These are phyloP conservation scores for Thalassiosira profunda DNA, from an alignment of 108 stramenopile species.

Conservation along the genomic window DNA sequence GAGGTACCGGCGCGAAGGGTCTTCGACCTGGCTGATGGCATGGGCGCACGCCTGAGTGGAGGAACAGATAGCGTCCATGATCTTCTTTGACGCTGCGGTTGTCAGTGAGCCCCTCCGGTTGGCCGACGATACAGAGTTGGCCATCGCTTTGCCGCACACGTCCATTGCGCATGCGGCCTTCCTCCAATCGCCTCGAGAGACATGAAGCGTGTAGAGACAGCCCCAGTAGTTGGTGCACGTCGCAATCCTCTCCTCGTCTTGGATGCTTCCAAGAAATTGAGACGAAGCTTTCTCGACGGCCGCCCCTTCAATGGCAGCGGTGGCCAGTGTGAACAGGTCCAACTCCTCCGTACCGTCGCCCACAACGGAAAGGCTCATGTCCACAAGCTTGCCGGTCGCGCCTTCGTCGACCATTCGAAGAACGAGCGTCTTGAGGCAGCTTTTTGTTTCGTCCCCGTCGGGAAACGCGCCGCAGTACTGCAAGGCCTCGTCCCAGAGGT, in stretches of 20 bases:
- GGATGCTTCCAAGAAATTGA: too few relatives aligned
- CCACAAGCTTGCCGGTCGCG: conserved; percentile 61
- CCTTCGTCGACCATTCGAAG: conserved; percentile 81
- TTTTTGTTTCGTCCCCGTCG: conserved; percentile 22
- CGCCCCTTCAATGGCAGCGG: conserved; percentile 53
- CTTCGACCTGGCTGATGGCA: conserved; percentile 58
- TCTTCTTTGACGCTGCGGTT: conserved; percentile 39
- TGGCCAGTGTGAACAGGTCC: conserved; percentile 78
- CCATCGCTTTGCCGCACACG: conserved; percentile 54
- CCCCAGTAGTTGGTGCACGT: conserved; percentile 69
- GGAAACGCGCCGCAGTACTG: conserved; percentile 66
- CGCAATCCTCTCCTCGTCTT: neutral
- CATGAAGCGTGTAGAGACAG: conserved; percentile 78
- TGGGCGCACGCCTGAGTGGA: conserved; percentile 60
- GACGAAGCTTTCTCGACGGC: conserved; percentile 13
- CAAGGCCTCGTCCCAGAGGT: conserved; percentile 73
- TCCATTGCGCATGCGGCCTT: conserved; percentile 81
- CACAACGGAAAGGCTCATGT: conserved; percentile 56
- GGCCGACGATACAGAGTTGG: neutral
- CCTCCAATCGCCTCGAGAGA: conserved; percentile 80
- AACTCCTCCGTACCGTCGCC: conserved; percentile 33
- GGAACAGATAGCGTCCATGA: conserved; percentile 64
- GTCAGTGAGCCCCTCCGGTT: conserved; percentile 15
- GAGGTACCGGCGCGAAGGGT: conserved; percentile 22
- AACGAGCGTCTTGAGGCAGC: conserved; percentile 61